Evolutionary conservation across 352 stramenopile genomes (phyloP).

Genomic region (Phytophthora pseudosyringae): DNA sequence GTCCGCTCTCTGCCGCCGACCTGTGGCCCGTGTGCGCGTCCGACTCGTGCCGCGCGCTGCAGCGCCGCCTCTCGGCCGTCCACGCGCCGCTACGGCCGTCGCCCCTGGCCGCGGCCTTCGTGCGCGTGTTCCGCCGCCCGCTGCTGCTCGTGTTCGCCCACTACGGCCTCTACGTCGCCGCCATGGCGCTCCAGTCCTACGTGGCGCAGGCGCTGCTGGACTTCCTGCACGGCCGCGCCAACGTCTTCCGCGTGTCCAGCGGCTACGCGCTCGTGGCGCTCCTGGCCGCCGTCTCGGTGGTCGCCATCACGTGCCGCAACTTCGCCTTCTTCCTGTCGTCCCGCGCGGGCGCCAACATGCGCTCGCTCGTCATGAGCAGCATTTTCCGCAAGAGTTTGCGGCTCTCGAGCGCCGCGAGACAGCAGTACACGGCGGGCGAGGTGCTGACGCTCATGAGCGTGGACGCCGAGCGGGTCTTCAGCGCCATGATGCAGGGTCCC

Average conservation of each 20-base stretch:
- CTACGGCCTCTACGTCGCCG: constrained; percentile 37
- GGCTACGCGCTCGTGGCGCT: constrained; percentile 33
- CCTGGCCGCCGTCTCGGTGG: constrained; percentile 29
- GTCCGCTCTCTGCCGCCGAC: constrained; percentile 41
- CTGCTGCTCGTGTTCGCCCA: constrained; percentile 28
- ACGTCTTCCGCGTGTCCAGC: constrained; percentile 34
- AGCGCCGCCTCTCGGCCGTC: constrained; percentile 32
- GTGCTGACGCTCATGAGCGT: constrained; percentile 53
- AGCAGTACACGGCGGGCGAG: constrained; percentile 45
- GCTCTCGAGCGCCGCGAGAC: constrained; percentile 50
- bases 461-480: constrained; percentile 52
- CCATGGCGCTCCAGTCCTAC: constrained; percentile 39
- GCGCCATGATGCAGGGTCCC: constrained; percentile 33
- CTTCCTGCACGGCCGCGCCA: constrained; percentile 30
- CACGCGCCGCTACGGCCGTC: constrained; percentile 28
- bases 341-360: constrained; percentile 45
- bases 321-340: constrained; percentile 48
- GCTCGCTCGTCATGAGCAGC: constrained; percentile 43
- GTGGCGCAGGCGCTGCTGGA: constrained; percentile 37
- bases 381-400: constrained; percentile 64
- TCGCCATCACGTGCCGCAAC: constrained; percentile 39
- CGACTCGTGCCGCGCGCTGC: constrained; percentile 30
- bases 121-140: constrained; percentile 33
- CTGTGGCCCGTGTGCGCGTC: constrained; percentile 34
- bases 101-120: constrained; percentile 30